Conservation (phyloP, 129 eudicot species). For the Scalesia atractyloides region DNA sequence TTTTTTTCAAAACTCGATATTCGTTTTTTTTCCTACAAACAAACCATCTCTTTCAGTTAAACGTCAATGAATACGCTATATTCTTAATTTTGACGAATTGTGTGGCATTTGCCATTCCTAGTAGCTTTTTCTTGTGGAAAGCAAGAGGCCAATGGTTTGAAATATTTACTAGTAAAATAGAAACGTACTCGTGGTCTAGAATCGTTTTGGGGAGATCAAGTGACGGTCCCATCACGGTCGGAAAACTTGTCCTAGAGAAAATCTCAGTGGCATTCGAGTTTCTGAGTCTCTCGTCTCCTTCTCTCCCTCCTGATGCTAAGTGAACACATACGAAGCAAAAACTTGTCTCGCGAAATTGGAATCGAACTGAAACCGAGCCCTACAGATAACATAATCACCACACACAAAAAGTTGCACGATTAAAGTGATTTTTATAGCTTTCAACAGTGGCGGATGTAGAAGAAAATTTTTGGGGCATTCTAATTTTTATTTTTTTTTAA, state of each 20-base stretch:
- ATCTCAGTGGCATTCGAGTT: constrained; percentile 66
- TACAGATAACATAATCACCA: constrained; percentile 14
- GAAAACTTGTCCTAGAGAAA: constrained; percentile 61
- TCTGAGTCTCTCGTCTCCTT: constrained; percentile 68
- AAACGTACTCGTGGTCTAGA: constrained; percentile 80
- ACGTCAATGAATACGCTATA: background rate
- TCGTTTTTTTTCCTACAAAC: constrained; percentile 10
- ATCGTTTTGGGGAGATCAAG: constrained; percentile 64
- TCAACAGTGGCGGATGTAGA: no score
- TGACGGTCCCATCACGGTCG: constrained; percentile 45
- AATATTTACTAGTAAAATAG: background rate
- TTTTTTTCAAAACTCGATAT: background rate
- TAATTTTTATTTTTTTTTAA: no score
- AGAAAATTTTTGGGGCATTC: no score
- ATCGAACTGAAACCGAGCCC: constrained; percentile 79
- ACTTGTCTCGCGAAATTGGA: constrained; percentile 64
- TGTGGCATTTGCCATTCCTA: background rate
- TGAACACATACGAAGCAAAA: constrained; percentile 80
- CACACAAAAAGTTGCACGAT: background rate
- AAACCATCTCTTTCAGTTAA: constrained; percentile 4
- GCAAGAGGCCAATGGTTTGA: background rate
- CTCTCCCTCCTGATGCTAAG: constrained; percentile 78
- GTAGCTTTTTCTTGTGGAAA: background rate
- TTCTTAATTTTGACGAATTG: background rate
- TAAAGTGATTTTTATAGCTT: no score